A percentile compares a stretch with the other conserved stretches of the same genome.
Evolutionary conservation across 176 grass and related monocot species (phyloP).

Genomic region (Bolboschoenus planiculmis): DNA sequence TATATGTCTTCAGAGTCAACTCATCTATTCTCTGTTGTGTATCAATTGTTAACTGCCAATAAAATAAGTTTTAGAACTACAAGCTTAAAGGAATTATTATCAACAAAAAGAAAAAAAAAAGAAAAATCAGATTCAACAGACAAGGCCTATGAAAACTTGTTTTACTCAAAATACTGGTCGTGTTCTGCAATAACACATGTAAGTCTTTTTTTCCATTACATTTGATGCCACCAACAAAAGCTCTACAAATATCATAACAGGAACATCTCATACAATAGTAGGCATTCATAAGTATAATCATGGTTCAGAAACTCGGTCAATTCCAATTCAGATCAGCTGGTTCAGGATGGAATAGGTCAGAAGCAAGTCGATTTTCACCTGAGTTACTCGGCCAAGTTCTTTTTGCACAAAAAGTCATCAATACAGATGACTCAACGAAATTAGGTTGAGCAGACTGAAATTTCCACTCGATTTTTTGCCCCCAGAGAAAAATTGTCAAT

Average conservation of each 20-base stretch:
- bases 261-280: background rate
- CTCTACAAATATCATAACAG: background rate
- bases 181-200: background rate
- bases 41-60: conserved; percentile 31
- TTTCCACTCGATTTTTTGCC: too few relatives aligned
- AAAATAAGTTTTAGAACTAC: background rate
- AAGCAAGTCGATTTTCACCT: too few relatives aligned
- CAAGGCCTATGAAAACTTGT: background rate
- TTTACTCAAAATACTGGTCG: background rate
- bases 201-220: background rate
- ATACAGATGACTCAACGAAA: too few relatives aligned
- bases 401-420: too few relatives aligned
- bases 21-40: conserved; percentile 46
- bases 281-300: background rate
- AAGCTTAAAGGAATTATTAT: background rate
- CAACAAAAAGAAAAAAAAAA: background rate
- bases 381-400: too few relatives aligned
- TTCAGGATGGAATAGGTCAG: too few relatives aligned
- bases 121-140: background rate
- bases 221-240: background rate
- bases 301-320: too few relatives aligned
- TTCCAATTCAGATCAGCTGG: too few relatives aligned
- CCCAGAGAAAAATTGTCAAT: too few relatives aligned
- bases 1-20: conserved; percentile 30
- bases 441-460: too few relatives aligned